phyloP scores from a whole-genome alignment of 495 filamentous ascomycete species.

The Hyaloscypha variabilis region DNA sequence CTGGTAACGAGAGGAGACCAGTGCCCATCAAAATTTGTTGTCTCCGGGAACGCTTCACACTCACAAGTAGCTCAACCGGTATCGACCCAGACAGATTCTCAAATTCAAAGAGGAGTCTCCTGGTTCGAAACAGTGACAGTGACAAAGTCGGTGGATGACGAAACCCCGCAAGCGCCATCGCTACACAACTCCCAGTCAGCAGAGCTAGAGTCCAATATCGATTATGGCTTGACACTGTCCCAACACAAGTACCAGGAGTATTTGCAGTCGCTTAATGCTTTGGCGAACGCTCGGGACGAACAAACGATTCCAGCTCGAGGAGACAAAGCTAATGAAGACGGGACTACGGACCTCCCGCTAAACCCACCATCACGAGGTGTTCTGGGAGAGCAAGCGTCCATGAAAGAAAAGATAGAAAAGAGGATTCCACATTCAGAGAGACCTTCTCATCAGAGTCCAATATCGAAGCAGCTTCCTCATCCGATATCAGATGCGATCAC shows the following conservation, averaged over 20 bases:
- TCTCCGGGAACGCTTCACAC: neutral
- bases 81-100: neutral
- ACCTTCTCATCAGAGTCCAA: neutral
- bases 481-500: neutral
- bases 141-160: neutral
- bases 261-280: no score
- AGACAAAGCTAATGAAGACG: no score
- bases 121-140: neutral
- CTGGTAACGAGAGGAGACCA: neutral
- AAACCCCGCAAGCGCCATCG: neutral
- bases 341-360: no score
- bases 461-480: neutral
- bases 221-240: no score
- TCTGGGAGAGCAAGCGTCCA: no score
- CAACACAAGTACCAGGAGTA: no score
- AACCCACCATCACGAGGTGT: no score
- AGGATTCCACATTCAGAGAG: no score
- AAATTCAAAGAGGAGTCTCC: neutral
- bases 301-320: no score
- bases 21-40: constrained; percentile 4
- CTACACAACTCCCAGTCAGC: neutral
- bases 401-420: no score
- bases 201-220: neutral
- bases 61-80: neutral
- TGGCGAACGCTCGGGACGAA: no score